Evolutionary conservation across 2,329 filamentous ascomycete species (phyloP).

Genomic region (Peltaster fructicola): DNA sequence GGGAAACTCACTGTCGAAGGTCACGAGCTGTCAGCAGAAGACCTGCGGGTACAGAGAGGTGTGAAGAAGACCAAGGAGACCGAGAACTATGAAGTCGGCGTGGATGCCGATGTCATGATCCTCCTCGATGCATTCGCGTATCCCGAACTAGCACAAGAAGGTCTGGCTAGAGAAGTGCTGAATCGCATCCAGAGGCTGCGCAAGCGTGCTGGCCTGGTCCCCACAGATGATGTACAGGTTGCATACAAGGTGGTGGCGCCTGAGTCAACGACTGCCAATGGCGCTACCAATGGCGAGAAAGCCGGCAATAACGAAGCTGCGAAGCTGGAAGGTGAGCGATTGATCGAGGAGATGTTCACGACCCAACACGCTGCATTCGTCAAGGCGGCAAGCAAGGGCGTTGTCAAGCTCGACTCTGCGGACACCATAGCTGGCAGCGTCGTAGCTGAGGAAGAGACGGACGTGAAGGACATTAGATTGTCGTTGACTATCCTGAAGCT

Average conservation of each 20-base stretch:
- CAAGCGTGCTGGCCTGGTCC: constrained; percentile 80
- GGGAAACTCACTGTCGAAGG: constrained; percentile 70
- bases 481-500: constrained; percentile 54
- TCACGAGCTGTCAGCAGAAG: constrained; percentile 64
- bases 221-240: constrained; percentile 92
- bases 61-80: constrained; percentile 55
- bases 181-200: constrained; percentile 80
- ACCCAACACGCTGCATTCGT: constrained; percentile 17
- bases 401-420: constrained; percentile 7
- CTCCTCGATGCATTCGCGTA: constrained; percentile 74
- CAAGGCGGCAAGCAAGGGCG: constrained; percentile 18
- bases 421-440: constrained; percentile 14
- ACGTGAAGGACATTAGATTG: constrained; percentile 62
- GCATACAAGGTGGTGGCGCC: constrained; percentile 60
- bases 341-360: constrained; percentile 20
- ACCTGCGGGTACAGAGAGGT: constrained; percentile 66
- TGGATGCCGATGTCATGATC: constrained; percentile 75
- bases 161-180: constrained; percentile 79
- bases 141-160: constrained; percentile 73
- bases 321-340: constrained; percentile 15
- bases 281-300: constrained; percentile 6
- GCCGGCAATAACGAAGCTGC: constrained; percentile 11
- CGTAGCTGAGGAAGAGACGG: constrained; percentile 66
- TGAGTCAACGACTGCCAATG: constrained; percentile 6
- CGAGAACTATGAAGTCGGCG: constrained; percentile 67